Evolutionary conservation across 139 green algal species (phyloP).

Genomic region (Pleodorina starrii): DNA sequence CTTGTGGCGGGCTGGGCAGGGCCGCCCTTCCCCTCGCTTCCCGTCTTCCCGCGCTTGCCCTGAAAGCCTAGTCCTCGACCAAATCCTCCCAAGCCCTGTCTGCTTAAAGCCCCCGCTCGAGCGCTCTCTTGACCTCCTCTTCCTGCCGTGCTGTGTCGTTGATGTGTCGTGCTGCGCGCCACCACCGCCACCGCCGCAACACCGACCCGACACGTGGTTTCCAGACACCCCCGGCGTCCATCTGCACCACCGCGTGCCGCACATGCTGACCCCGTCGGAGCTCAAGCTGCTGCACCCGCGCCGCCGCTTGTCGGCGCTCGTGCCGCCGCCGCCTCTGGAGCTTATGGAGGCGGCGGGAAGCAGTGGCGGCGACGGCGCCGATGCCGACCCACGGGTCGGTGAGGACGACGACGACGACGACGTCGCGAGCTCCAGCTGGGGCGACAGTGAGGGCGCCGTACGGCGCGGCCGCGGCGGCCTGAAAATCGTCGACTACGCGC

Average conservation of each 20-base stretch:
- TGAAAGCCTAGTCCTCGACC: no score
- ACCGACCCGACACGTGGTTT: neutral
- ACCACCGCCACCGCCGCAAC: no score
- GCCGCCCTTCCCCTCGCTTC: no score
- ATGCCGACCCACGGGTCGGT: neutral
- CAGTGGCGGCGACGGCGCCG: neutral
- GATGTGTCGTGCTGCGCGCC: no score
- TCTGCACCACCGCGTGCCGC: conserved; percentile 92
- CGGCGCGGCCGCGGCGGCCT: conserved; percentile 3
- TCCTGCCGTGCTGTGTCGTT: no score
- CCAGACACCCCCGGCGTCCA: conserved; percentile 96
- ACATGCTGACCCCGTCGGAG: conserved; percentile 87
- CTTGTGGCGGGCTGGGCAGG: no score
- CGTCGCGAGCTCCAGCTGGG: neutral
- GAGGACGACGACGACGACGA: neutral
- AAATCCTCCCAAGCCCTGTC: no score
- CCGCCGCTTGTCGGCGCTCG: conserved; percentile 67
- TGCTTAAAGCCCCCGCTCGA: no score
- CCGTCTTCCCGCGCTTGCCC: no score
- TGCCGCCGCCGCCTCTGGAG: conserved; percentile 68
- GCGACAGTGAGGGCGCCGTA: neutral
- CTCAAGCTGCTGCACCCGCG: conserved; percentile 85
- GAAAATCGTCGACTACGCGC: conserved; percentile 18
- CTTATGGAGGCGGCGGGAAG: conserved; percentile 14
- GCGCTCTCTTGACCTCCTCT: no score